phyloP scores from a whole-genome alignment of 2,329 filamentous ascomycete genomes.

The Colletotrichum trifolii region DNA sequence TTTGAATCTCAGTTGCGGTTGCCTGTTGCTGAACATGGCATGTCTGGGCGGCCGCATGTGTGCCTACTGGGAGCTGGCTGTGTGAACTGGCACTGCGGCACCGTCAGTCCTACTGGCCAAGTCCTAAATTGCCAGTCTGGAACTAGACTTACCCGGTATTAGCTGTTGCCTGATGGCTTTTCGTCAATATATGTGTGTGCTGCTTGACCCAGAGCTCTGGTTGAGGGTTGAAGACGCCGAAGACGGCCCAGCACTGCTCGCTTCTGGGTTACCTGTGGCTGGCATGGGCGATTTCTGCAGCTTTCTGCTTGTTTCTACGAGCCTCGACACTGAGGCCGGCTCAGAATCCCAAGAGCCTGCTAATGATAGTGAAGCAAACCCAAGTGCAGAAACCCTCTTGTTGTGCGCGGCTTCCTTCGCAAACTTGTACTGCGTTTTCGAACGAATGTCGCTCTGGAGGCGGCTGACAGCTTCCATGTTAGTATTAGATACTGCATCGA shows the following conservation, averaged over 20 bases:
- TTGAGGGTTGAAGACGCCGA: not conserved
- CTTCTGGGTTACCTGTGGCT: fast-evolving
- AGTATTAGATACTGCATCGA: not conserved
- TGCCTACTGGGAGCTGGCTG: no score
- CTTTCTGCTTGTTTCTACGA: not conserved
- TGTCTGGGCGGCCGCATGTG: no score
- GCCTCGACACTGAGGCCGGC: not conserved
- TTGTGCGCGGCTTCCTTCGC: no score
- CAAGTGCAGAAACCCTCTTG: not conserved
- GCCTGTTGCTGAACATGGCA: no score
- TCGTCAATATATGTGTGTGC: not conserved
- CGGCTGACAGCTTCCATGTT: not conserved
- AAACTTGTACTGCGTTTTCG: no score
- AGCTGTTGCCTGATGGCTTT: no score
- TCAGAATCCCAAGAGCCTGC: not conserved
- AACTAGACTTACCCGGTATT: not conserved
- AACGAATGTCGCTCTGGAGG: no score
- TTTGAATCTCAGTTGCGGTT: no score
- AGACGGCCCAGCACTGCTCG: not conserved
- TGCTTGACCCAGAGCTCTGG: not conserved
- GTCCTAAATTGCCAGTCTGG: not conserved
- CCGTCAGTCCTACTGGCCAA: not conserved
- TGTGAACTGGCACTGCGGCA: no score
- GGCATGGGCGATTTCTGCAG: not conserved
- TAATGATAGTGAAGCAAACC: not conserved